These are phyloP conservation scores for Torulaspora globosa DNA, from an alignment of 1,139 yeast species.

Conservation along the genomic window DNA sequence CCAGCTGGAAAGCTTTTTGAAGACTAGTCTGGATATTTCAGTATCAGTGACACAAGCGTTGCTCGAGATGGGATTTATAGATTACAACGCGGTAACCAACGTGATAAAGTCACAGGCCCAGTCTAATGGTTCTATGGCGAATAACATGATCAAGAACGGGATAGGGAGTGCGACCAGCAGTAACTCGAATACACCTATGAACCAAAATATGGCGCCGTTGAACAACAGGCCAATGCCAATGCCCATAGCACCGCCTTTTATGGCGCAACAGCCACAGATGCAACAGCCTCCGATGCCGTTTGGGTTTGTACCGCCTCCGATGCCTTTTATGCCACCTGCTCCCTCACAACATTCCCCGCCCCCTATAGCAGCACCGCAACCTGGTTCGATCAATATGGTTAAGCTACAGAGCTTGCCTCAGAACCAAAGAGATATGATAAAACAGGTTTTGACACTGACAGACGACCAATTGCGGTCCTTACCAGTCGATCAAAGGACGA, in stretches of 20 bases:
- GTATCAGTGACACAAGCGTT: slow-evolving; percentile 67
- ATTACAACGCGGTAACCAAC: slow-evolving; percentile 55
- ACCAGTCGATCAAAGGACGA: slow-evolving; percentile 56
- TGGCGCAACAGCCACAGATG: slow-evolving; percentile 12
- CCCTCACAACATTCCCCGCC: slow-evolving; percentile 14
- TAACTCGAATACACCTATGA: slow-evolving; percentile 19
- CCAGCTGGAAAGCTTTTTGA: slow-evolving; percentile 45
- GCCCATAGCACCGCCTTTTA: slow-evolving; percentile 14
- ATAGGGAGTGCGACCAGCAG: slow-evolving; percentile 13
- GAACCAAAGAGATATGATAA: slow-evolving; percentile 60
- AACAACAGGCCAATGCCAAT: slow-evolving; percentile 13
- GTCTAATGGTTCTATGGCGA: slow-evolving; percentile 10
- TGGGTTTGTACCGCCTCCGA: slow-evolving; percentile 18
- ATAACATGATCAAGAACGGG: slow-evolving; percentile 15
- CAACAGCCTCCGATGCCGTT: slow-evolving; percentile 16
- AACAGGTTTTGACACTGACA: slow-evolving; percentile 57
- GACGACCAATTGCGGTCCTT: slow-evolving; percentile 52
- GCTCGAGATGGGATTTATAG: slow-evolving; percentile 71
- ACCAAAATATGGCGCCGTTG: slow-evolving; percentile 8
- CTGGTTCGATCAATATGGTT: slow-evolving; percentile 18
- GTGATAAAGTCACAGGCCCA: slow-evolving; percentile 35
- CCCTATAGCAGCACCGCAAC: slow-evolving; percentile 6
- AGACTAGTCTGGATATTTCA: slow-evolving; percentile 56
- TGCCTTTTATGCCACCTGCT: slow-evolving; percentile 18
- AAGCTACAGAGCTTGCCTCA: slow-evolving; percentile 38